A percentile compares a stretch with the other conserved stretches of the same genome.
phyloP scores from a whole-genome alignment of 2,329 filamentous ascomycete genomes.

The Fusarium floridanum region DNA sequence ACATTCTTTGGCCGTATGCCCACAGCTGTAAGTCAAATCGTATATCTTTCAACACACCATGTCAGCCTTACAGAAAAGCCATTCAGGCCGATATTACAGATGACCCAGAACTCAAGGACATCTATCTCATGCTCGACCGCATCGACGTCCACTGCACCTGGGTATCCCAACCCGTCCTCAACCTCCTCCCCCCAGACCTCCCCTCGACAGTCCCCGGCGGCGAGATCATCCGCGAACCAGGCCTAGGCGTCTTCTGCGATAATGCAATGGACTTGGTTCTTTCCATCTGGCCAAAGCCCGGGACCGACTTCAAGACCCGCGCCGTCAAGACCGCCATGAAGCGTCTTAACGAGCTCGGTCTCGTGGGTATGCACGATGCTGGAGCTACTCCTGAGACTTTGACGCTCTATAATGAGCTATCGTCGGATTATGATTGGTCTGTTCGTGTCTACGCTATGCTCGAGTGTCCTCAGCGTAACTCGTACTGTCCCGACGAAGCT shows the following conservation, averaged over 20 bases:
- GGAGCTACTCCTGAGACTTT: conserved; percentile 70
- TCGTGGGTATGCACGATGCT: conserved; percentile 78
- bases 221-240: conserved; percentile 71
- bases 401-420: conserved; percentile 66
- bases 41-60: too few species aligned
- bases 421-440: conserved; percentile 64
- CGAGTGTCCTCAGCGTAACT: conserved; percentile 74
- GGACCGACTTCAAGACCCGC: conserved; percentile 62
- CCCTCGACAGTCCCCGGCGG: conserved; percentile 71
- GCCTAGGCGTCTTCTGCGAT: conserved; percentile 78
- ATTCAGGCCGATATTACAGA: conserved; percentile 62
- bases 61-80: too few species aligned
- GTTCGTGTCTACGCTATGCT: conserved; percentile 77
- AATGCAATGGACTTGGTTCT: conserved; percentile 76
- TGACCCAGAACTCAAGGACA: conserved; percentile 63
- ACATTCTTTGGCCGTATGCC: conserved; percentile 74
- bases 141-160: conserved; percentile 79
- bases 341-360: conserved; percentile 72
- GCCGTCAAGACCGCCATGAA: conserved; percentile 72
- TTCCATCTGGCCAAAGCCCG: conserved; percentile 69
- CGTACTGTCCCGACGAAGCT: conserved; percentile 69
- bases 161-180: conserved; percentile 74
- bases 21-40: conserved; percentile 63
- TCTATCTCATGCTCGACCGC: conserved; percentile 77
- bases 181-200: conserved; percentile 67